Evolutionary conservation across 306 rosid species (phyloP), one percentile per base, ranked within the genome.

Genomic region (Prunus mongolica): DNA sequence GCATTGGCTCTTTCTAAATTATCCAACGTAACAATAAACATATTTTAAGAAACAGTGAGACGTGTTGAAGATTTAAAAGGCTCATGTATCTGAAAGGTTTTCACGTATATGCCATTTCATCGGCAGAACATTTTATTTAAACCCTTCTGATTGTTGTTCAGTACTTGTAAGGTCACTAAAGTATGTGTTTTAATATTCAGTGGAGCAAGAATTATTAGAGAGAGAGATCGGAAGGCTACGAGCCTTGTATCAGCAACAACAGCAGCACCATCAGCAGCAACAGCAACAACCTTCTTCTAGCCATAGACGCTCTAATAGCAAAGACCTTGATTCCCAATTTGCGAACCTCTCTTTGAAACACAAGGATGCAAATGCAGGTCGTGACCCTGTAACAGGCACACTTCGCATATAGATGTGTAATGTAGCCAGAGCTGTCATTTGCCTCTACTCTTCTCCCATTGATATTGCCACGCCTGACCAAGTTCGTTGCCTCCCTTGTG

Each of bases 191-290:
- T 79, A 76, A 73, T 85, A 69, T 89, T 67, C 87, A 96, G 99
- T 96, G 97, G 99, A 96, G 85, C 99, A 96, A 77, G 99, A 96
- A 87, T 97, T 96, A 61, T 84, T 96, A 87, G 99, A 96, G 82
- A 96, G 97, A 82, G 99, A 96, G 90, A 88, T 96, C 34, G 96
- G 96, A 73, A 89, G 99, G 90, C 82, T 96, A 68, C 89, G 96
- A 71, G 2, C 85, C 30, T 61, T 96, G 87, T 90, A 87, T 78
- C 89, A 92, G 79, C 97, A 91, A 77, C 88, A 89, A 66, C 91
- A 82, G 60, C 90, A 87, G 10, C 82, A 72, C 25, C 85, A 83
- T 54, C 93, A 85, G 70, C 87, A 78, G 50, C 82, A 82, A 71
- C 89, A 77, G 24, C 96, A 83, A 65, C 91, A 72, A 80, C 90